Evolutionary conservation across 192 early-diverging fungal species (phyloP).

Genomic region (Backusella tuberculispora): DNA sequence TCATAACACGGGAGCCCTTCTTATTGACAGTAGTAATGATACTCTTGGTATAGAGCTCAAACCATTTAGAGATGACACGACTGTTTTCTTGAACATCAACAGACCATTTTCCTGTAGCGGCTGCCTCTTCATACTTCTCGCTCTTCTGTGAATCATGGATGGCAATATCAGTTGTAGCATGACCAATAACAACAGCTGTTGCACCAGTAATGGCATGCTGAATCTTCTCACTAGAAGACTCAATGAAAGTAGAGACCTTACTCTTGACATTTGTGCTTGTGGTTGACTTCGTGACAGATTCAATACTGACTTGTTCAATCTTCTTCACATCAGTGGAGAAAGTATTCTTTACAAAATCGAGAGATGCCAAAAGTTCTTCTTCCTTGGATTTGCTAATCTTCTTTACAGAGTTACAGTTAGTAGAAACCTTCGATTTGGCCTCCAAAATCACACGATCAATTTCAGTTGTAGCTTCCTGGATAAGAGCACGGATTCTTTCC

Average conservation of each 20-base stretch:
- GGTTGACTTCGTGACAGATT: neutral
- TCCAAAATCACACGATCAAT: constrained; percentile 17
- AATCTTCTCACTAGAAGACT: constrained; percentile 13
- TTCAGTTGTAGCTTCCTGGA: constrained; percentile 2
- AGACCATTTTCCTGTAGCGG: neutral
- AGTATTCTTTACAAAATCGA: neutral
- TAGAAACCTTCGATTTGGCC: neutral
- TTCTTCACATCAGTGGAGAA: neutral
- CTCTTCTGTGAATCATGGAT: neutral
- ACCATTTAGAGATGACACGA: constrained; percentile 17
- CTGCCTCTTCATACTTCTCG: neutral
- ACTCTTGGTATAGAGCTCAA: neutral
- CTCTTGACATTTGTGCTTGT: neutral
- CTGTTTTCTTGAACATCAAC: constrained; percentile 24
- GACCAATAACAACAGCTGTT: neutral
- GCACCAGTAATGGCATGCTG: neutral
- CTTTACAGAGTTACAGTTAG: neutral
- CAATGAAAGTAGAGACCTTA: neutral
- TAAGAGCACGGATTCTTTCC: neutral
- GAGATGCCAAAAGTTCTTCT: neutral
- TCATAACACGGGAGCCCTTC: neutral
- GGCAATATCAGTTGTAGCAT: neutral
- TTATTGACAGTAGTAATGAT: neutral
- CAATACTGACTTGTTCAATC: constrained; percentile 19
- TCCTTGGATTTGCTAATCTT: constrained; percentile 7